A percentile compares a stretch with the other conserved stretches of the same genome.
Conservation (phyloP, 2,329 filamentous ascomycete genomes). For the Alternaria sp. region DNA sequence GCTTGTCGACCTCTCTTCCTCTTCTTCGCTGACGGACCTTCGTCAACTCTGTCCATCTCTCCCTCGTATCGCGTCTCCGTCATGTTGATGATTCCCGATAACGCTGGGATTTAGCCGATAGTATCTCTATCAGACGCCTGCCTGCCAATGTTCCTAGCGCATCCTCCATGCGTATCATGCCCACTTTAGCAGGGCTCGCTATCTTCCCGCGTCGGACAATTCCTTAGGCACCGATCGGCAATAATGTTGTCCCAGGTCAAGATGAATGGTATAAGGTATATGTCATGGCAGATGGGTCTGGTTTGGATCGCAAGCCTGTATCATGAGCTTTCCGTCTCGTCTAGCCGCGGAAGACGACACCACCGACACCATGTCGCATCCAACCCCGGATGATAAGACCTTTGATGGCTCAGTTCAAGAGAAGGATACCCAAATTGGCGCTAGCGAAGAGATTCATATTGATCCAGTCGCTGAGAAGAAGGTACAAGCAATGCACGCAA, state of each 20-base stretch:
- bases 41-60: not conserved
- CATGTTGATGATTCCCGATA: not conserved
- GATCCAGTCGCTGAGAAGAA: constrained; percentile 53
- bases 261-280: not conserved
- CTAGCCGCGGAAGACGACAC: not conserved
- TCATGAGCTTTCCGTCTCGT: not conserved
- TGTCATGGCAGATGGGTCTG: not conserved
- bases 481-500: not conserved
- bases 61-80: not conserved
- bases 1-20: constrained; percentile 25
- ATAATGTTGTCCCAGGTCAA: not conserved
- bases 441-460: constrained; percentile 30
- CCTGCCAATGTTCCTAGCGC: not conserved
- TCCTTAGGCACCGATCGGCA: constrained; percentile 9
- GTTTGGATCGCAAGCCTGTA: not conserved
- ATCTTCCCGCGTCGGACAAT: constrained; percentile 11
- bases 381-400: constrained; percentile 10
- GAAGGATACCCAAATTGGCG: constrained; percentile 11
- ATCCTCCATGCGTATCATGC: not conserved
- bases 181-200: not conserved
- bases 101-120: not conserved
- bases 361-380: constrained; percentile 8
- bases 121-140: not conserved
- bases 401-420: constrained; percentile 14
- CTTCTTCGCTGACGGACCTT: constrained; percentile 4